Evolutionary conservation across 2,329 filamentous ascomycete genomes (phyloP).

Genomic region (Fusarium temperatum): DNA sequence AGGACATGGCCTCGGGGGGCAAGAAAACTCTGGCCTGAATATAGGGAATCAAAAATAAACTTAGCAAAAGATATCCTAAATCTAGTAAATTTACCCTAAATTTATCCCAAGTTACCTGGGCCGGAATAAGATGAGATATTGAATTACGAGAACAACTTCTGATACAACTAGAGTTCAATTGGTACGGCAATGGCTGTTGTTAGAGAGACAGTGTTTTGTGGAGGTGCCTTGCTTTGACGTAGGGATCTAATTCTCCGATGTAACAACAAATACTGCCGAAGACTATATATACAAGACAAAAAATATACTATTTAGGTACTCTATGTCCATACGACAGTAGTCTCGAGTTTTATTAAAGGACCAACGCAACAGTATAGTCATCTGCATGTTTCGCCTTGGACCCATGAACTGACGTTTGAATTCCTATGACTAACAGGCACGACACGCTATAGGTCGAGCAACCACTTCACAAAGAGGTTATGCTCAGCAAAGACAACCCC

Average conservation of each 20-base stretch:
- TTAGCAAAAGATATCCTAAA: too few relatives aligned
- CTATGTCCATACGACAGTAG: not conserved
- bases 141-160: not conserved
- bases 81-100: too few relatives aligned
- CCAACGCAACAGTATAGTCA: not conserved
- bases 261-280: not conserved
- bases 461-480: not conserved
- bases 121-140: not conserved
- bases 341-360: not conserved
- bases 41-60: too few relatives aligned
- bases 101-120: too few relatives aligned
- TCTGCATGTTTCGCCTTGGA: not conserved
- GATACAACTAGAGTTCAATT: not conserved
- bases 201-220: not conserved
- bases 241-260: not conserved
- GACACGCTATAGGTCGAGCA: not conserved
- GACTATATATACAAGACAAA: not conserved
- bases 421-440: slow-evolving; percentile 16
- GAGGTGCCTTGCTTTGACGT: not conserved
- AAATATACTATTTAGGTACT: not conserved
- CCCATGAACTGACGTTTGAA: slow-evolving; percentile 7
- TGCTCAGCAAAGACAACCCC: not conserved
- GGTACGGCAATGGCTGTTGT: not conserved
- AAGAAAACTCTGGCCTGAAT: too few relatives aligned
- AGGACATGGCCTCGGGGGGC: not conserved